Evolutionary conservation across 192 early-diverging fungal species (phyloP), one percentile per base, ranked within the genome.

Genomic region (Thamnidium elegans): DNA sequence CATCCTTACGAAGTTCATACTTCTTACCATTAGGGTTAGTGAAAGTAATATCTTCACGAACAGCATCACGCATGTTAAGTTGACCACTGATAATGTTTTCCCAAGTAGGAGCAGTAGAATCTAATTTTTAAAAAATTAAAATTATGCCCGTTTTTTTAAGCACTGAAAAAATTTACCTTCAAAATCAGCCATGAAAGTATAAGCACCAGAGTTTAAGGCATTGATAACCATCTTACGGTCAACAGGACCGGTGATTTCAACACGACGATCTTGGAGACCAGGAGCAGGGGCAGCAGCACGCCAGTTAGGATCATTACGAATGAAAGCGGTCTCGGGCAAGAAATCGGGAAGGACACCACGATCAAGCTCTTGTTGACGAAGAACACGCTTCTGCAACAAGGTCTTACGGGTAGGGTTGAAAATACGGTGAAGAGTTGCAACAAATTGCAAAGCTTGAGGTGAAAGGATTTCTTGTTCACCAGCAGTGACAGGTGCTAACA

Each of bases 151-250:
- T n/a, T n/a, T n/a, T n/a, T n/a, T n/a, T n/a, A n/a, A n/a, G n/a
- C n/a, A n/a, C n/a, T n/a, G n/a, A n/a, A 42, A 13, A 26, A 10
- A 36, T 55, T 59, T 76, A 76, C 74, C 74, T 76, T 98, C 96
- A 75, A 98, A 96, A 78, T 98, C 96, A 34, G 96, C 96, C 96
- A 98, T 98, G 78, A 92, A 98, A 34, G 94, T 96, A 62, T 81
- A 79, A 32, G 96, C 90, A 3, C 91, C 94, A 23, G 92, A 91
- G 83, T 96, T 98, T 70, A 98, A 86, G 47, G 96, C 96, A 68
- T 98, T 98, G 81, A 98, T 98, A 72, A 98, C 94, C 96, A 98
- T 98, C 80, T 98, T 98, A 74, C 96, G 89, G 81, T 96, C 94
- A 48, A 96, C 94, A 7, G 96, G 96, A 21, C 96, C 94, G 46